Evolutionary conservation across 768 basidiomycete species (phyloP).

Genomic region (Pisolithus albus): DNA sequence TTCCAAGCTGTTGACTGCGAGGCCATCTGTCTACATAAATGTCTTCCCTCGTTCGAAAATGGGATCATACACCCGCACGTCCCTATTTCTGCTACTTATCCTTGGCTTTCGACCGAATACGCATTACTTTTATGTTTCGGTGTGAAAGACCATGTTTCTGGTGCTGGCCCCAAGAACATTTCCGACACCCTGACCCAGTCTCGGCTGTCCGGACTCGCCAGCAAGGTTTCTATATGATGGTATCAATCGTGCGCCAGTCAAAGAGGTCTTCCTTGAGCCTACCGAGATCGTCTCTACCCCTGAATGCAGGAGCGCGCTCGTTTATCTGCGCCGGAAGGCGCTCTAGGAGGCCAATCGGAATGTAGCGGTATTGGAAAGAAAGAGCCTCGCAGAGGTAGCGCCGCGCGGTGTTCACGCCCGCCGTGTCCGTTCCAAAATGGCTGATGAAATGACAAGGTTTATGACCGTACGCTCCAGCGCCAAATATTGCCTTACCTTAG

Average conservation of each 20-base stretch:
- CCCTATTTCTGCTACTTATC: slow-evolving; percentile 22
- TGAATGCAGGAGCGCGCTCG: slow-evolving; percentile 83
- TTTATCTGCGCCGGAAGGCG: slow-evolving; percentile 74
- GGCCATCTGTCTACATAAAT: no score
- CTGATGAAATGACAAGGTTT: slow-evolving; percentile 25
- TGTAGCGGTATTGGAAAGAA: slow-evolving; percentile 93
- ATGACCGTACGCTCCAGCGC: neutral
- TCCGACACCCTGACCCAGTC: slow-evolving; percentile 94
- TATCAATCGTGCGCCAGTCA: neutral
- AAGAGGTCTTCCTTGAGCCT: slow-evolving; percentile 17
- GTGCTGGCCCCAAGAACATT: slow-evolving; percentile 89
- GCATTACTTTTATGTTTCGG: slow-evolving; percentile 96
- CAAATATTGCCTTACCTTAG: slow-evolving; percentile 46
- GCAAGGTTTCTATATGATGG: slow-evolving; percentile 58
- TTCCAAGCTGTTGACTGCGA: no score
- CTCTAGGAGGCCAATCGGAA: slow-evolving; percentile 91
- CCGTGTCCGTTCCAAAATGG: slow-evolving; percentile 82
- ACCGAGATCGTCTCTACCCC: slow-evolving; percentile 86
- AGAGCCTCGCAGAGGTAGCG: slow-evolving; percentile 93
- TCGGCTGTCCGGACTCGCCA: slow-evolving; percentile 69
- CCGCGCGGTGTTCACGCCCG: slow-evolving; percentile 85
- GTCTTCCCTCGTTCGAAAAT: neutral
- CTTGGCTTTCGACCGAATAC: slow-evolving; percentile 58
- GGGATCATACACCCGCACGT: neutral
- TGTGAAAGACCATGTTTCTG: slow-evolving; percentile 76